Percentiles rank a stretch among this genome's conserved stretches.
phyloP scores from a whole-genome alignment of 176 grass and related monocot species.

The Zoysia pacifica region DNA sequence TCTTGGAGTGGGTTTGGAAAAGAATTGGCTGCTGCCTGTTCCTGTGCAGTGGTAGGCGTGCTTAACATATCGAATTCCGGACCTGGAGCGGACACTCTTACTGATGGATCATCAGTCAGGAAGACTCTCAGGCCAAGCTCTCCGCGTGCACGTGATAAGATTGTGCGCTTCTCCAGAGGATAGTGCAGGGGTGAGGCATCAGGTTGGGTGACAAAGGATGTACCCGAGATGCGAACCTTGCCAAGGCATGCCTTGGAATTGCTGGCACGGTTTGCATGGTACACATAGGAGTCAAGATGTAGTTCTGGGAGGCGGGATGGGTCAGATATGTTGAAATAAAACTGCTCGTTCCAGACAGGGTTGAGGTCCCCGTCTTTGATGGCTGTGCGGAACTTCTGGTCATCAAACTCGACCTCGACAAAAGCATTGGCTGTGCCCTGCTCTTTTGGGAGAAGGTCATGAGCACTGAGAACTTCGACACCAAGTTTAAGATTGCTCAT shows the following conservation, averaged over 20 bases:
- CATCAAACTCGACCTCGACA: conserved; percentile 84
- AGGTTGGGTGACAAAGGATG: conserved; percentile 66
- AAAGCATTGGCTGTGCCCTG: conserved; percentile 62
- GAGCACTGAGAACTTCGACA: conserved; percentile 70
- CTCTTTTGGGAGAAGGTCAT: conserved; percentile 72
- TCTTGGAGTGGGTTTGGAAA: conserved; percentile 54
- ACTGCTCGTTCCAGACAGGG: conserved; percentile 76
- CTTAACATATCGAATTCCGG: conserved; percentile 52
- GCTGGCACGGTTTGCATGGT: conserved; percentile 50
- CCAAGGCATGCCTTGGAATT: conserved; percentile 67
- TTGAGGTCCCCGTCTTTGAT: conserved; percentile 75
- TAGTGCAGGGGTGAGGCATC: conserved; percentile 62
- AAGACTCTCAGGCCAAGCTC: conserved; percentile 88
- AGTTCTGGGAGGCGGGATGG: conserved; percentile 59
- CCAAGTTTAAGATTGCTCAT: conserved; percentile 76
- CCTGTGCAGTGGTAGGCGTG: conserved; percentile 52
- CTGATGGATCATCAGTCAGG: conserved; percentile 76
- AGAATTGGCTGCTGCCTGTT: conserved; percentile 36
- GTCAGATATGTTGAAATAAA: conserved; percentile 80
- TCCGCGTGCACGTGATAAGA: conserved; percentile 71
- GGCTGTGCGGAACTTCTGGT: conserved; percentile 70
- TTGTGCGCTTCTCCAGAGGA: conserved; percentile 69
- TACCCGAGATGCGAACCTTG: conserved; percentile 64
- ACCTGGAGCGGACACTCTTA: conserved; percentile 52
- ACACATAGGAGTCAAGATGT: conserved; percentile 68